Evolutionary conservation across 345 rosid genomes (phyloP).

Genomic region (Gynandropsis gynandra): DNA sequence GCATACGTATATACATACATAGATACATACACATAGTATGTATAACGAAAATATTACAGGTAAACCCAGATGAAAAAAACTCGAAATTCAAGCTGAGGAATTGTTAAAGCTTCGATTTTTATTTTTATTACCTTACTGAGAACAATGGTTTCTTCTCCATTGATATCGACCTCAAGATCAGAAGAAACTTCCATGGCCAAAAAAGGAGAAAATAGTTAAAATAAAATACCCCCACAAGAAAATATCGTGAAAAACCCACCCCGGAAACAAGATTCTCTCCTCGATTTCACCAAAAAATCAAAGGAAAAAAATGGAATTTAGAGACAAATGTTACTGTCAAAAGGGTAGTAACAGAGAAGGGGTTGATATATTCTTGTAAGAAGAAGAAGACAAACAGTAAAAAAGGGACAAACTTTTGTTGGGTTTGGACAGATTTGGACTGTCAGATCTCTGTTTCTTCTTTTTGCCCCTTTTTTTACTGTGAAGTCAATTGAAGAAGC

Average conservation of each 20-base stretch:
- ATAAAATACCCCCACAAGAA: conserved; percentile 5
- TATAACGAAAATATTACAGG: neutral
- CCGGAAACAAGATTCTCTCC: conserved; percentile 26
- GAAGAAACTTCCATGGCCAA: conserved; percentile 62
- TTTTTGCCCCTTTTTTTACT: conserved; percentile 1
- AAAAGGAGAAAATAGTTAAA: conserved; percentile 21
- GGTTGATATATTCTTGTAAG: conserved; percentile 33
- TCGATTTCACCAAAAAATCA: conserved; percentile 14
- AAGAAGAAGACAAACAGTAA: conserved; percentile 52
- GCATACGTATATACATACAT: neutral
- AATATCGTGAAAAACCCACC: conserved; percentile 22
- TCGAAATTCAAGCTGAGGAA: conserved; percentile 10
- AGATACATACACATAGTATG: neutral
- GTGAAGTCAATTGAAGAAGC: conserved; percentile 34
- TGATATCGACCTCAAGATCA: conserved; percentile 89
- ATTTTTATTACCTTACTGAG: conserved; percentile 55
- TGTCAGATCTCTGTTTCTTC: conserved; percentile 22
- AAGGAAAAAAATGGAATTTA: conserved; percentile 26
- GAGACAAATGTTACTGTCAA: neutral
- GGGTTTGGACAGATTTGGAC: conserved; percentile 24
- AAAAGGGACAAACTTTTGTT: conserved; percentile 25
- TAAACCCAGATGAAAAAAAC: conserved; percentile 8
- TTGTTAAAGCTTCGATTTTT: conserved; percentile 12
- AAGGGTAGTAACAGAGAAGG: conserved; percentile 22
- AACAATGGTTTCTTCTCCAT: conserved; percentile 79